Conservation (phyloP, 192 early-diverging fungal genomes). For the Entomortierella parvispora region DNA sequence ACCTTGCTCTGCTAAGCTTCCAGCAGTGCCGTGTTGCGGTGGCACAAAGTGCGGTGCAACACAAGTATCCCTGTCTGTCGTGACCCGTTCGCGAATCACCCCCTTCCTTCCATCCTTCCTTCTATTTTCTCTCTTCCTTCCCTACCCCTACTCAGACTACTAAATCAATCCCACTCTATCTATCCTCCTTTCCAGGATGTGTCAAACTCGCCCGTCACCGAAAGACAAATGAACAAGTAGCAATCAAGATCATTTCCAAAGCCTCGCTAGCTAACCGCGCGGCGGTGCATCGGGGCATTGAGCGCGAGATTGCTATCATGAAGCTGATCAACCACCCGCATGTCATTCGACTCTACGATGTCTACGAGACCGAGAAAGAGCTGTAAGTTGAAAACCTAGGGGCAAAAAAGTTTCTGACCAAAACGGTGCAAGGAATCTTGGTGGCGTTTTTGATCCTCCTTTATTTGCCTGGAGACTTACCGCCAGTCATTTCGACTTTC, state of each 20-base stretch:
- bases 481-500: background rate
- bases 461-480: background rate
- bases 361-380: slow-evolving; percentile 57
- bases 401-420: slow-evolving; percentile 4
- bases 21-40: no score
- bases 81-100: no score
- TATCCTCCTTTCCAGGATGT: slow-evolving; percentile 37
- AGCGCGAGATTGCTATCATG: slow-evolving; percentile 67
- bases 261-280: slow-evolving; percentile 54
- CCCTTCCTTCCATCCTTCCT: background rate
- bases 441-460: background rate
- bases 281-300: slow-evolving; percentile 58
- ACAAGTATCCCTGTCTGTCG: no score
- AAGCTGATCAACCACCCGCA: slow-evolving; percentile 64
- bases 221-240: slow-evolving; percentile 63
- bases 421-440: slow-evolving; percentile 1
- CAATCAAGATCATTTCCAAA: slow-evolving; percentile 65
- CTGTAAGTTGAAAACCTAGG: slow-evolving; percentile 25
- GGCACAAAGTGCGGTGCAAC: no score
- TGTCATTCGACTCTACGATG: slow-evolving; percentile 61
- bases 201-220: slow-evolving; percentile 62
- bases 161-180: background rate
- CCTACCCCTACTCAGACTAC: background rate
- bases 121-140: background rate
- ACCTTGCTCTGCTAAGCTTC: no score